These are phyloP conservation scores for Calvatia gigantea DNA, from an alignment of 768 basidiomycete genomes.

Conservation along the genomic window DNA sequence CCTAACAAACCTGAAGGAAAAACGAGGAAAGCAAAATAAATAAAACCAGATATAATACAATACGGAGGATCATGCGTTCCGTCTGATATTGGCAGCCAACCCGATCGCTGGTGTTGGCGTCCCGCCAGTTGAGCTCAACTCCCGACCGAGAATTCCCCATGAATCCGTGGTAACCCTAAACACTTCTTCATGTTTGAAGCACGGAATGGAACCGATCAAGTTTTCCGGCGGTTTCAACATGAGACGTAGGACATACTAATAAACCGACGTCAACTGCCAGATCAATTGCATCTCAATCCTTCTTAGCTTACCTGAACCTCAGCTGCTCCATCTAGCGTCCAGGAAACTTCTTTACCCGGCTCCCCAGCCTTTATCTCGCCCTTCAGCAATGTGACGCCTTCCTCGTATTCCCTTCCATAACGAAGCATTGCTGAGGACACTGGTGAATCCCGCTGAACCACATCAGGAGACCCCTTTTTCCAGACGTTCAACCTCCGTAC, in stretches of 20 bases:
- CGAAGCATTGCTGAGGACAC: conserved; percentile 20
- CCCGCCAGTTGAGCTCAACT: conserved; percentile 33
- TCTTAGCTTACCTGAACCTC: conserved; percentile 23
- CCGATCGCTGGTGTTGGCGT: conserved; percentile 38
- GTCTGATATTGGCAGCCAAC: conserved; percentile 20
- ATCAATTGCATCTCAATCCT: neutral
- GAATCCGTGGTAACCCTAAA: conserved; percentile 36
- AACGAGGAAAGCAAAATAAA: neutral
- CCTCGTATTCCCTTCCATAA: conserved; percentile 27
- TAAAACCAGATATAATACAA: neutral
- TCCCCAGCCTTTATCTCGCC: conserved; percentile 33
- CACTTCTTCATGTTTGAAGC: conserved; percentile 31
- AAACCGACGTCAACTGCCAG: neutral
- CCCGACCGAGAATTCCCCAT: conserved; percentile 34
- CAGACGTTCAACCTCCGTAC: conserved; percentile 31
- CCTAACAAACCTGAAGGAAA: too few relatives aligned
- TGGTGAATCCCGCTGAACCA: conserved; percentile 25
- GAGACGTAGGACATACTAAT: conserved; percentile 37
- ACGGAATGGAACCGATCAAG: conserved; percentile 28
- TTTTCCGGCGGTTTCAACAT: conserved; percentile 27
- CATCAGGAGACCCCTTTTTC: conserved; percentile 19
- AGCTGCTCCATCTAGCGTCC: conserved; percentile 28
- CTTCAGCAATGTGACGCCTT: conserved; percentile 30
- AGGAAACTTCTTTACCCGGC: conserved; percentile 33
- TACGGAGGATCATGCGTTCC: neutral